Conservation (phyloP, 2,329 filamentous ascomycete species). For the Arthroderma sp. region DNA sequence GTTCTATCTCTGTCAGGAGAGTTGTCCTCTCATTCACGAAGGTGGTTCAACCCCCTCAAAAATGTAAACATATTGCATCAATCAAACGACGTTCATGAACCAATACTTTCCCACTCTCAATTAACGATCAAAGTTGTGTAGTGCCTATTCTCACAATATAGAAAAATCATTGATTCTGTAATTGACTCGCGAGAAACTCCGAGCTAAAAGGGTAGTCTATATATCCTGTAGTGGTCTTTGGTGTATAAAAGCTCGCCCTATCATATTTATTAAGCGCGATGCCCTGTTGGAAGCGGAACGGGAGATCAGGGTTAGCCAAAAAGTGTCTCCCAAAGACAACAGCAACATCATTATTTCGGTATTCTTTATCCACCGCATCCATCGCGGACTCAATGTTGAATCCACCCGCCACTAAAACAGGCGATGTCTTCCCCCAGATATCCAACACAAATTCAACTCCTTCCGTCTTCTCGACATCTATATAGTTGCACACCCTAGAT, state of each 20-base stretch:
- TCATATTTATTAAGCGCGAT: slow-evolving; percentile 28
- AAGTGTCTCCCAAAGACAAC: slow-evolving; percentile 32
- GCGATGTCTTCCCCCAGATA: slow-evolving; percentile 31
- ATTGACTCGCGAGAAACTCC: neutral
- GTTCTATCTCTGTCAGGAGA: too few relatives aligned
- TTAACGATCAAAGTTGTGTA: too few relatives aligned
- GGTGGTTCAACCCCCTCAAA: too few relatives aligned
- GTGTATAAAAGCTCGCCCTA: slow-evolving; percentile 28
- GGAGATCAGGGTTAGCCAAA: slow-evolving; percentile 35
- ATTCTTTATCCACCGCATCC: slow-evolving; percentile 21
- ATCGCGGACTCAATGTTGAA: slow-evolving; percentile 30
- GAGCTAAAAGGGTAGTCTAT: slow-evolving; percentile 22
- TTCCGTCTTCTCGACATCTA: slow-evolving; percentile 21
- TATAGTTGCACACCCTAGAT: slow-evolving; percentile 31
- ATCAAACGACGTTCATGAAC: too few relatives aligned
- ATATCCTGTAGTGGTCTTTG: slow-evolving; percentile 27
- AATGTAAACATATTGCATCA: too few relatives aligned
- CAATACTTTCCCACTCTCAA: too few relatives aligned
- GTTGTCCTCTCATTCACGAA: too few relatives aligned
- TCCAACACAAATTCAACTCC: slow-evolving; percentile 34
- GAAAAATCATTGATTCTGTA: too few relatives aligned
- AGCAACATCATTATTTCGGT: slow-evolving; percentile 17
- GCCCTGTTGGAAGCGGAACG: slow-evolving; percentile 28
- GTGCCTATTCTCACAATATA: too few relatives aligned
- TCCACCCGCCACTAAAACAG: slow-evolving; percentile 40